Base-by-base conservation (phyloP, 2,329 filamentous ascomycete genomes). In the Acarospora socialis region DNA sequence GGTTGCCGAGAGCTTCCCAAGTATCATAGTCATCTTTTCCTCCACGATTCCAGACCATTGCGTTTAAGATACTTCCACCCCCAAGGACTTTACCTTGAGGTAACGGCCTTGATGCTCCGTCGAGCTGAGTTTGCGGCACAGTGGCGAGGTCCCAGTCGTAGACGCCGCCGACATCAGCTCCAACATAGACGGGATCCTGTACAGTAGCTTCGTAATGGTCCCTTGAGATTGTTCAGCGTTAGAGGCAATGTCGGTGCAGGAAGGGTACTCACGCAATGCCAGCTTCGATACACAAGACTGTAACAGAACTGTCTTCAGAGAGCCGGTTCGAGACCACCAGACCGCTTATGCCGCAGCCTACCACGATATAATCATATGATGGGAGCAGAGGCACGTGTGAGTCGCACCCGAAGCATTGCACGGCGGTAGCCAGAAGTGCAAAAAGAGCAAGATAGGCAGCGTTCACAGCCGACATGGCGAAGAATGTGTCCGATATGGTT, bases 1-100 rank as follows among this genome's bases (percentile, higher is more conserved):
- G 43, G 22, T 63, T 62, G 0, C 62, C 65, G 2, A 68, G 43
- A 3, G 46, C 45, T 21, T 52, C 52, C 63, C 64, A 68, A 1
- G 51, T 48, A 29, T 65, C 48, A 28, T 63, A 62, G 22, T 61
- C 60, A 1, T 47, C 43, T n/a, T 45, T 43, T 4, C 49, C 47
- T 2, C 55, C 39, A 9, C 60, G 47, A 0, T 57, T 53, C 54
- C 55, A 63, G 7, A 53, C 42, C 14, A 66, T 42, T 13, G 23
- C 44, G 15, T 61, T 53, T 1, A 59, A 56, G 3, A 51, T 47
- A 2, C 51, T 56, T n/a, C 50, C 48, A 4, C 59, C 57, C 8
- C 58, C 56, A 10, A 58, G 44, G 4, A 48, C 51, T 30, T 45
- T 48, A 12, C 47, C 50, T 18, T 42, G 41, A n/a, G 45, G 43